Evolutionary conservation across 2,329 filamentous ascomycete genomes (phyloP).

Genomic region (Hypoxylon sp.): DNA sequence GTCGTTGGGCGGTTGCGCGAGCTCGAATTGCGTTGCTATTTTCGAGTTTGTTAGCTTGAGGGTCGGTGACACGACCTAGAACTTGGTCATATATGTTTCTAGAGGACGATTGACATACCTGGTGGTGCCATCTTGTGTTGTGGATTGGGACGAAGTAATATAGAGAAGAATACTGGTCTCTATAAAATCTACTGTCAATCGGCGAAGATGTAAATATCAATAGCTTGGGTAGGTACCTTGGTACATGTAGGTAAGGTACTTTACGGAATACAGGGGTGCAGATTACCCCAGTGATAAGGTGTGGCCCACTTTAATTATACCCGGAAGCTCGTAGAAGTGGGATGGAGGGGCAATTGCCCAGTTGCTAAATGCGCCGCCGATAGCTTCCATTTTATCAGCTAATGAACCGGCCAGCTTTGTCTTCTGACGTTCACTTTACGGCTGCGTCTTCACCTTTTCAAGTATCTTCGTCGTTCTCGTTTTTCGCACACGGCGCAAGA

Average conservation of each 20-base stretch:
- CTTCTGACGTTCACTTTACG: constrained; percentile 11
- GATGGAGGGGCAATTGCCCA: constrained; percentile 52
- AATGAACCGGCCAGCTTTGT: constrained; percentile 15
- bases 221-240: neutral
- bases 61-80: neutral
- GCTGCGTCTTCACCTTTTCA: constrained; percentile 2
- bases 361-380: constrained; percentile 14
- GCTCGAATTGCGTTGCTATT: constrained; percentile 83
- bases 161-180: constrained; percentile 9
- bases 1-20: constrained; percentile 86
- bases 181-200: constrained; percentile 3
- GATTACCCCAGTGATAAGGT: constrained; percentile 45
- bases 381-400: constrained; percentile 22
- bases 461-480: neutral
- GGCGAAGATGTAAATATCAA: constrained; percentile 44
- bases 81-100: neutral
- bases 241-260: neutral
- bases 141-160: constrained; percentile 1
- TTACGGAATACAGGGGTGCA: constrained; percentile 27
- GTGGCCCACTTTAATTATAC: constrained; percentile 46
- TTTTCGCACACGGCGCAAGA: constrained; percentile 51
- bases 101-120: constrained; percentile 28
- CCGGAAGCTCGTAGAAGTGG: constrained; percentile 34
- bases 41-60: constrained; percentile 41
- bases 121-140: constrained; percentile 40